Evolutionary conservation across 169 alveolate species (phyloP).

Genomic region (Cryptosporidium viatorum): DNA sequence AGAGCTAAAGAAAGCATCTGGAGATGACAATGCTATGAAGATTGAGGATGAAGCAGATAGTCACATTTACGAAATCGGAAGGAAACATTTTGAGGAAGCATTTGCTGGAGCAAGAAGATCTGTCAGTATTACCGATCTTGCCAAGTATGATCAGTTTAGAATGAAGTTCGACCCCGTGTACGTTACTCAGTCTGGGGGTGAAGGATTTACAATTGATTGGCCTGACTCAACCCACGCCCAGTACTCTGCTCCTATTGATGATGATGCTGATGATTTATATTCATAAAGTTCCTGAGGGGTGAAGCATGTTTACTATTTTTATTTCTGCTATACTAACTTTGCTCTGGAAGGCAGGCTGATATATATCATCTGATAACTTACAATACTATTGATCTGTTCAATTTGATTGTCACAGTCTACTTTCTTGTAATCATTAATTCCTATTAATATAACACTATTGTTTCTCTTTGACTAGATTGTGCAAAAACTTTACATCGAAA

Average conservation of each 20-base stretch:
- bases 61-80: constrained; percentile 94
- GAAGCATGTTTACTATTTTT: not conserved
- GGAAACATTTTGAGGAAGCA: constrained; percentile 99
- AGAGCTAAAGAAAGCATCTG: constrained; percentile 79
- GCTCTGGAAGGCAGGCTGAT: not conserved
- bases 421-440: not conserved
- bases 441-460: not conserved
- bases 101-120: constrained; percentile 97
- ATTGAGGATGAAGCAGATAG: constrained; percentile 84
- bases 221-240: constrained; percentile 85
- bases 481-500: too few species aligned
- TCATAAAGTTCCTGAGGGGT: constrained; percentile 68
- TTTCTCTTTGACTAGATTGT: too few species aligned
- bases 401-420: not conserved
- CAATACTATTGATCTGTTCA: not conserved
- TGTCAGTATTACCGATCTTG: constrained; percentile 92
- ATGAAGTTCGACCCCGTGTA: constrained; percentile 98
- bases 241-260: constrained; percentile 79
- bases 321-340: not conserved
- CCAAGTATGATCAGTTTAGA: constrained; percentile 96
- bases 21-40: constrained; percentile 79
- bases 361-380: too few species aligned
- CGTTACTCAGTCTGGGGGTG: constrained; percentile 92
- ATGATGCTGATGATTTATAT: constrained; percentile 83
- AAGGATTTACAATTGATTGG: constrained; percentile 92